phyloP scores from a whole-genome alignment of 495 filamentous ascomycete genomes.

The Penicillium cinerascens region DNA sequence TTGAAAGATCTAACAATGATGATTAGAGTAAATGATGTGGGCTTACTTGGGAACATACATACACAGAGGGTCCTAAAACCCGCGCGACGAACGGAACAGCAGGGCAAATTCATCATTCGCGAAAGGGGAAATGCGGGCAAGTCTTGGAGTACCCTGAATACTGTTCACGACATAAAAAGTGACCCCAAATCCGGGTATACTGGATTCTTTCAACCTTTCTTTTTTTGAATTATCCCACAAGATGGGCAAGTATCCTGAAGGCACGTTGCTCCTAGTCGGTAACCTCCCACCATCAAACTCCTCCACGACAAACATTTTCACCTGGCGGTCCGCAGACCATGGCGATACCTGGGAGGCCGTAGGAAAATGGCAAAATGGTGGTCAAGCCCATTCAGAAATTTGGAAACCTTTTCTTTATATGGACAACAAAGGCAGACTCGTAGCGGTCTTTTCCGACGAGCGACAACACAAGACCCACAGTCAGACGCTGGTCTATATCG shows the following conservation, averaged over 20 bases:
- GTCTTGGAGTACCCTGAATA: too few relatives aligned
- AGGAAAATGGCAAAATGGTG: neutral
- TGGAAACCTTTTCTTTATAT: slow-evolving; percentile 4
- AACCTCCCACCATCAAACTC: neutral
- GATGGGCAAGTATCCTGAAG: slow-evolving; percentile 2
- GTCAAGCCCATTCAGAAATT: too few relatives aligned
- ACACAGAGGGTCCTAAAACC: too few relatives aligned
- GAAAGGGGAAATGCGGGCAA: too few relatives aligned
- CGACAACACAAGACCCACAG: neutral
- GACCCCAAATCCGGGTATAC: too few relatives aligned
- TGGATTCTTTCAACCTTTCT: neutral
- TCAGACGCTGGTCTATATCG: slow-evolving; percentile 3
- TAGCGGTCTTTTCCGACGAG: slow-evolving; percentile 4
- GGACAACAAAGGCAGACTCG: neutral
- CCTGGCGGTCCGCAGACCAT: slow-evolving; percentile 3
- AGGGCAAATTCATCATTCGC: too few relatives aligned
- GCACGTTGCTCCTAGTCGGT: slow-evolving; percentile 2
- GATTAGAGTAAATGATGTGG: too few relatives aligned
- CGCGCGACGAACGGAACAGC: too few relatives aligned
- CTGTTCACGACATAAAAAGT: too few relatives aligned
- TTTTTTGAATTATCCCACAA: slow-evolving; percentile 2
- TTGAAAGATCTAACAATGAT: too few relatives aligned
- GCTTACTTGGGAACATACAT: too few relatives aligned
- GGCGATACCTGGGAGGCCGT: neutral
- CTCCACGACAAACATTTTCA: neutral